A percentile compares a stretch with the other conserved stretches of the same genome.
Evolutionary conservation across 1,284 basidiomycete species (phyloP).

Genomic region (Dichomitus squalens): DNA sequence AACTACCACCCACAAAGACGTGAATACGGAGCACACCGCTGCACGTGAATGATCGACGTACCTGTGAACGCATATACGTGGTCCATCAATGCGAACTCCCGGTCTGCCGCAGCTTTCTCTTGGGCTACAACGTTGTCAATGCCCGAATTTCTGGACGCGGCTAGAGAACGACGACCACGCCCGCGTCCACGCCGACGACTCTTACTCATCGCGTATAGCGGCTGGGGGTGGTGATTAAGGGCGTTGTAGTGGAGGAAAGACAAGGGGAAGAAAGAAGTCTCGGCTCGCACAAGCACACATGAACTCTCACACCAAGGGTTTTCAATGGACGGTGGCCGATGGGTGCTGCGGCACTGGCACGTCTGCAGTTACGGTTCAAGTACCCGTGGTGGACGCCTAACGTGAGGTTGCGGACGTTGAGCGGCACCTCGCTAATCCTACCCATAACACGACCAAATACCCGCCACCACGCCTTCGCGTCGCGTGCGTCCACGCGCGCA

Average conservation of each 20-base stretch:
- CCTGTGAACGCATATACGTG: neutral
- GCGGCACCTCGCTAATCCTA: no score
- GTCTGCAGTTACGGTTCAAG: no score
- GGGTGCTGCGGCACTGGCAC: neutral
- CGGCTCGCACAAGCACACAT: neutral
- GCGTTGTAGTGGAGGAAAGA: no score
- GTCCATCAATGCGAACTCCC: neutral
- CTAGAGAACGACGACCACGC: neutral
- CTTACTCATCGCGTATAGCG: neutral
- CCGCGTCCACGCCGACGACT: neutral
- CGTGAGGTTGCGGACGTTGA: no score
- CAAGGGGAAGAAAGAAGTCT: neutral
- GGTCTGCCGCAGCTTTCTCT: neutral
- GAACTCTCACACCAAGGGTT: neutral
- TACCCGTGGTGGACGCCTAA: no score
- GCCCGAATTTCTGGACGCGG: neutral
- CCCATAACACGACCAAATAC: no score
- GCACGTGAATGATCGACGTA: neutral
- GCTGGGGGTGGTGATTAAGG: neutral
- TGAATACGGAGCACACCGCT: neutral
- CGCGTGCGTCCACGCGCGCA: no score
- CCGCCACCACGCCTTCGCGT: no score
- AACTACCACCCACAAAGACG: neutral
- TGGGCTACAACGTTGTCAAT: neutral
- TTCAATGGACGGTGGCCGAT: neutral